phyloP scores from a whole-genome alignment of 2,329 filamentous ascomycete genomes.

The Lachnellula arida region DNA sequence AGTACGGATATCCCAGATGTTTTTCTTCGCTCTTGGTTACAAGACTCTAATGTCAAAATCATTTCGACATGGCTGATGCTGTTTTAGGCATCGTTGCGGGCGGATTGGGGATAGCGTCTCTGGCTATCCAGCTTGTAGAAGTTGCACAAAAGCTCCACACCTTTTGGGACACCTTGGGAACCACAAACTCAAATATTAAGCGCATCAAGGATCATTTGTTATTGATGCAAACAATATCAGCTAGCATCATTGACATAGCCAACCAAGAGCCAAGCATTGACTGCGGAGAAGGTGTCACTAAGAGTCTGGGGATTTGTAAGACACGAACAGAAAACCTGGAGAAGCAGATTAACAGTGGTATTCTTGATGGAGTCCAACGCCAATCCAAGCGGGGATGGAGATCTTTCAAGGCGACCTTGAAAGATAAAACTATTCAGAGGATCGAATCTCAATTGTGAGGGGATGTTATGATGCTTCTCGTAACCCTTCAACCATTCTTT shows the following conservation, averaged over 20 bases:
- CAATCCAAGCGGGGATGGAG: neutral
- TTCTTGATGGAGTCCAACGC: too few species aligned
- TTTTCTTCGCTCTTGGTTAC: neutral
- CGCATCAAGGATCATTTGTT: slow-evolving; percentile 10
- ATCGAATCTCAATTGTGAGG: slow-evolving; percentile 10
- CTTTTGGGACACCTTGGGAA: slow-evolving; percentile 1
- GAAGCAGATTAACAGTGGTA: neutral
- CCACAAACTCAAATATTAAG: neutral
- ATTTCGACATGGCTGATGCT: slow-evolving; percentile 1
- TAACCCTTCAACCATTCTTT: slow-evolving; percentile 12
- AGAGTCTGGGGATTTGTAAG: slow-evolving; percentile 4
- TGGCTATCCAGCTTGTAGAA: slow-evolving; percentile 9
- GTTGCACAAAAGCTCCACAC: slow-evolving; percentile 4
- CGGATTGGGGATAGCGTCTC: slow-evolving; percentile 7
- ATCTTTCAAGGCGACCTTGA: slow-evolving; percentile 1
- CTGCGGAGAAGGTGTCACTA: slow-evolving; percentile 4
- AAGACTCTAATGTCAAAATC: neutral
- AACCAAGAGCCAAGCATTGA: neutral
- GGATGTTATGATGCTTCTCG: slow-evolving; percentile 11
- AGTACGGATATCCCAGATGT: neutral
- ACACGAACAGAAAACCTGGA: neutral
- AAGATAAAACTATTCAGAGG: slow-evolving; percentile 6
- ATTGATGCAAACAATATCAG: slow-evolving; percentile 1
- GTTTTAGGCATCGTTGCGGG: slow-evolving; percentile 6
- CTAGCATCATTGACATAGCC: slow-evolving; percentile 3